phyloP scores from a whole-genome alignment of 495 filamentous ascomycete genomes.

The Aspergillus asperescens region DNA sequence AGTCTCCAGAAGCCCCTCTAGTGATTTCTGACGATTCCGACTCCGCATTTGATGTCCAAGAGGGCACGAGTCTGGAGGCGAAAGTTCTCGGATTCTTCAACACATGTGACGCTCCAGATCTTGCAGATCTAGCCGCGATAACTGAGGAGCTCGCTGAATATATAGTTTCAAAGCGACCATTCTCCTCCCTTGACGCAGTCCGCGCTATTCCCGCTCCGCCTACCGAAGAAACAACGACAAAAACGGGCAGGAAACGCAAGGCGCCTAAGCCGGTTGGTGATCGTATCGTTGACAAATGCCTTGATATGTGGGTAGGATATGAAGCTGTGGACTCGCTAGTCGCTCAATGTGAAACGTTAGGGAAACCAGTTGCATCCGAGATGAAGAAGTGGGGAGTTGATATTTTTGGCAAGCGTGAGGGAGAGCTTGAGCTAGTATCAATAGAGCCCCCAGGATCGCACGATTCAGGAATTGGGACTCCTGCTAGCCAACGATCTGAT shows the following conservation, averaged over 20 bases:
- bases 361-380: slow-evolving; percentile 58
- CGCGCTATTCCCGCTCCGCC: slow-evolving; percentile 51
- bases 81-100: slow-evolving; percentile 81
- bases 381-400: slow-evolving; percentile 79
- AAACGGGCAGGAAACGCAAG: slow-evolving; percentile 44
- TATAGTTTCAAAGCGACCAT: slow-evolving; percentile 67
- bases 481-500: slow-evolving; percentile 49
- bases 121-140: slow-evolving; percentile 71
- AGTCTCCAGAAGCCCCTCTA: slow-evolving; percentile 34
- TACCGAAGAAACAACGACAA: slow-evolving; percentile 40
- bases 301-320: slow-evolving; percentile 67
- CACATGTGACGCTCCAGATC: slow-evolving; percentile 60
- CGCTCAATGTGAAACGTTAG: slow-evolving; percentile 61
- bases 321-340: slow-evolving; percentile 78
- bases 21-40: slow-evolving; percentile 54
- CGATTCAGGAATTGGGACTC: slow-evolving; percentile 74
- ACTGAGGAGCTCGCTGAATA: slow-evolving; percentile 59
- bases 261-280: slow-evolving; percentile 57
- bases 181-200: slow-evolving; percentile 55
- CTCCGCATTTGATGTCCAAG: slow-evolving; percentile 40
- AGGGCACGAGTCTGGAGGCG: slow-evolving; percentile 39
- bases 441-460: slow-evolving; percentile 46
- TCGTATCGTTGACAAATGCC: slow-evolving; percentile 64
- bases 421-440: slow-evolving; percentile 63
- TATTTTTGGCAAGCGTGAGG: slow-evolving; percentile 59